Base-by-base conservation (phyloP, 169 alveolate genomes). In the Plasmodium vinckei region DNA sequence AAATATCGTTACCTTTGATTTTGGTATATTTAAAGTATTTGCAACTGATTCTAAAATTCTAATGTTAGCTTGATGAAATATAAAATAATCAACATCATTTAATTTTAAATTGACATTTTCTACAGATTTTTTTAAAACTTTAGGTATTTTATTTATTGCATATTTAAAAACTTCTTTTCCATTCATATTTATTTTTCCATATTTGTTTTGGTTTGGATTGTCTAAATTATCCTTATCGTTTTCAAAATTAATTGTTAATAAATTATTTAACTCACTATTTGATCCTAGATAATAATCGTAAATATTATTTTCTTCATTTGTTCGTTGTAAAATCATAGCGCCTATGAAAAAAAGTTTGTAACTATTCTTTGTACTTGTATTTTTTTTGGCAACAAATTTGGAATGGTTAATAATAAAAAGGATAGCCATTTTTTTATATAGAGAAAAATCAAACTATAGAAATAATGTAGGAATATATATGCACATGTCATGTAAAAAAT, bases 131-230 rank as follows among this genome's bases (percentile, higher is more conserved):
- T 79, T 75, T 54, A 93, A 21, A 69, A 89, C 63, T 5, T 46
- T 39, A 46, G 96, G 96, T 46, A 93, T 87, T 23, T 75, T 82
- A 15, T 91, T 64, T 7, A 92, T 88, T 53, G 92, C 93, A 72
- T 87, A 93, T 63, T 88, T 92, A 49, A 92, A 93, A 0, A 93
- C 96, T 49, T 93, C 96, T 54, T 69, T 89, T 19, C 96, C 96
- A 77, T 93, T 91, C 96, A 93, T 93, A 53, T 61, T 23, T 51
- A 93, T 53, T 44, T 79, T 73, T 17, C 72, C 88, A 57, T 79
- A 89, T 59, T 73, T 54, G 57, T 87, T 69, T 64, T 4, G 13
- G 75, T 53, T 75, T 19, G 65, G 92, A 7, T 13, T 69, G 46
- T 87, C 92, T 33, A 75, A 68, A 25, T 75, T 68, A 61, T 86